Evolutionary conservation across 371 early-diverging fungal species (phyloP), one percentile per base, ranked within the genome.

Genomic region (Dinochytrium kinnereticum): DNA sequence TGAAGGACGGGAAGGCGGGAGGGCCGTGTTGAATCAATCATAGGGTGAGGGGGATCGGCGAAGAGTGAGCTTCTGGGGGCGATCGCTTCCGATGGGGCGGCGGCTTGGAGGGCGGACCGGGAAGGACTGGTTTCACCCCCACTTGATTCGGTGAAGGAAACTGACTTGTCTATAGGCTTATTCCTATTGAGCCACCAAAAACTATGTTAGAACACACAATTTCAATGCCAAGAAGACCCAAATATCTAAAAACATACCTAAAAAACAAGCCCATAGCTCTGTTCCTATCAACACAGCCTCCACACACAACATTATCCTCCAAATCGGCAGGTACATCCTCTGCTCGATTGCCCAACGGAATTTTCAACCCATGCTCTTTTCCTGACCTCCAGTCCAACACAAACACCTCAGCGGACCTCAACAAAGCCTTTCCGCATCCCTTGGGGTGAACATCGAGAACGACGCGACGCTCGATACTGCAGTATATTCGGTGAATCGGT

Each of bases 241-340:
- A n/a, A 49, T 49, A 49, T n/a, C 49, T 15, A 15, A 13, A 49
- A 49, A 49, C 49, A n/a, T 49, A 49, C 57, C 21, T 55, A 30
- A 37, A 26, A 57, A 73, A 73, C 15, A 73, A 51, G 33, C 70
- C 70, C 69, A 74, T 70, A 31, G 71, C 65, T 15, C 71, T 55
- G 40, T 75, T 75, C 57, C 64, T 50, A 31, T 70, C 67, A 64
- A 75, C 31, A 53, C 75, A 75, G 5, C n/a, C 19, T 15, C 66
- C 39, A 36, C 75, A 75, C 28, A 75, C 75, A 34, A 70, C 64
- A 71, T 75, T 75, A 39, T 75, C 75, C 26, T 55, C 33, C n/a
- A 50, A 65, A 0, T 67, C 75, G 0, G 44, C 57, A 5, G 70
- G 70, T 21, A 70, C 28, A 30, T 1, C 37, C 24, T 37, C 64